These are phyloP conservation scores for Rhododendron mucronatum DNA, from an alignment of 148 eudicot species.

Conservation along the genomic window DNA sequence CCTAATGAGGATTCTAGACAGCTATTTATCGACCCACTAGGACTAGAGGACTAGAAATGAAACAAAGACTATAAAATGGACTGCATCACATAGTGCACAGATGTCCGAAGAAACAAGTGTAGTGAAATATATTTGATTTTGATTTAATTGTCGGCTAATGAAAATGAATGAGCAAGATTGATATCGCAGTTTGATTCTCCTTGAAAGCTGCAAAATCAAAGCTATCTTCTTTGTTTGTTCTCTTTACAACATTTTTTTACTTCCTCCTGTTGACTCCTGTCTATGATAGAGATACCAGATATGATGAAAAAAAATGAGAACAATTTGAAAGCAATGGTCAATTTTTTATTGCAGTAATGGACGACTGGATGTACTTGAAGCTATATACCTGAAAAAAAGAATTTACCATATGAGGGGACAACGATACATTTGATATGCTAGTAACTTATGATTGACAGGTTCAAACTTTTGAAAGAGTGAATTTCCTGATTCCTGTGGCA, in stretches of 20 bases:
- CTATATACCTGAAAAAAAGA: not conserved
- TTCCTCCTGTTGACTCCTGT: not conserved
- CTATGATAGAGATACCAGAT: not conserved
- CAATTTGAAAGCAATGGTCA: not conserved
- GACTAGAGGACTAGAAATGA: not conserved
- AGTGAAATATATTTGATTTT: not conserved
- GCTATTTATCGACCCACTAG: not conserved
- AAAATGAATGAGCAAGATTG: not conserved
- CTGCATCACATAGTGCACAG: not conserved
- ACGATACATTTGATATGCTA: not conserved
- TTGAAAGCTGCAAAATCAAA: not conserved
- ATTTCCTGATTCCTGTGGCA: not conserved
- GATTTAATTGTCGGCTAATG: not conserved
- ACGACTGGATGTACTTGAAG: not conserved
- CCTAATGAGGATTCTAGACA: not conserved
- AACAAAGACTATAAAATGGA: not conserved
- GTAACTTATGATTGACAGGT: not conserved
- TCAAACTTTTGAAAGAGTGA: not conserved
- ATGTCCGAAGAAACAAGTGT: not conserved
- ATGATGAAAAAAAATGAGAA: not conserved
- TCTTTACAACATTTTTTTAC: not conserved
- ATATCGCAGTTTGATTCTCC: not conserved
- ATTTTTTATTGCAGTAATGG: not conserved
- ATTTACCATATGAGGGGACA: not conserved
- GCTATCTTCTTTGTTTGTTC: not conserved